phyloP scores from a whole-genome alignment of 2,329 filamentous ascomycete species.

The Talaromyces islandicus region DNA sequence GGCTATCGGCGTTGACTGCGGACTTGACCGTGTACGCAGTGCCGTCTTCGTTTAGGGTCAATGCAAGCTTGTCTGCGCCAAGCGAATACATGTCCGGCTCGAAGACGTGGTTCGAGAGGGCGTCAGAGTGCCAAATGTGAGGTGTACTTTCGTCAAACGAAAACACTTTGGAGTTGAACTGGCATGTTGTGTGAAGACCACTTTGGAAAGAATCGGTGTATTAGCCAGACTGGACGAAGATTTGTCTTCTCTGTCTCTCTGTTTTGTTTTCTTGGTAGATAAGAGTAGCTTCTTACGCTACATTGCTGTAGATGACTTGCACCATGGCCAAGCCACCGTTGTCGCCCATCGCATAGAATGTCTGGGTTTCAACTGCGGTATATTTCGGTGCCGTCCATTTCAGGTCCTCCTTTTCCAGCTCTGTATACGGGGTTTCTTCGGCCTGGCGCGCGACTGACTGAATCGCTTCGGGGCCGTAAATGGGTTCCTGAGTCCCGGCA shows the following conservation, averaged over 20 bases:
- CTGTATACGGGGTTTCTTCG: conserved; percentile 70
- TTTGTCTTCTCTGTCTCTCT: background rate
- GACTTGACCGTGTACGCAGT: conserved; percentile 85
- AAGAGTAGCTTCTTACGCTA: conserved; percentile 59
- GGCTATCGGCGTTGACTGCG: conserved; percentile 68
- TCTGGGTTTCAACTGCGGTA: conserved; percentile 91
- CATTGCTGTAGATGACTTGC: conserved; percentile 97
- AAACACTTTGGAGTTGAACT: conserved; percentile 94
- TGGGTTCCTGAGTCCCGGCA: conserved; percentile 91
- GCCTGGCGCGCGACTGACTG: conserved; percentile 78
- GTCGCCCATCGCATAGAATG: conserved; percentile 82
- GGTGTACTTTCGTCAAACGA: conserved; percentile 66
- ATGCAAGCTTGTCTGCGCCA: conserved; percentile 75
- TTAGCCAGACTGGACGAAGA: background rate
- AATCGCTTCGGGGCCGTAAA: conserved; percentile 86
- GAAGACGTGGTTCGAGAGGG: conserved; percentile 73
- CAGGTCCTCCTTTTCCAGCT: conserved; percentile 69
- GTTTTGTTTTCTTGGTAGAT: background rate
- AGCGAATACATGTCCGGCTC: conserved; percentile 77
- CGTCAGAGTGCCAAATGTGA: conserved; percentile 77
- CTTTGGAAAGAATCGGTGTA: conserved; percentile 39
- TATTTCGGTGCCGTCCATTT: conserved; percentile 76
- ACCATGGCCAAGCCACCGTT: conserved; percentile 69
- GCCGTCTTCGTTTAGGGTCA: conserved; percentile 82
- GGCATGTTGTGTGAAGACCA: conserved; percentile 80